Percentiles rank a stretch among this genome's conserved stretches.
Conservation (phyloP, 352 stramenopile genomes). For the Phytophthora fragariae region DNA sequence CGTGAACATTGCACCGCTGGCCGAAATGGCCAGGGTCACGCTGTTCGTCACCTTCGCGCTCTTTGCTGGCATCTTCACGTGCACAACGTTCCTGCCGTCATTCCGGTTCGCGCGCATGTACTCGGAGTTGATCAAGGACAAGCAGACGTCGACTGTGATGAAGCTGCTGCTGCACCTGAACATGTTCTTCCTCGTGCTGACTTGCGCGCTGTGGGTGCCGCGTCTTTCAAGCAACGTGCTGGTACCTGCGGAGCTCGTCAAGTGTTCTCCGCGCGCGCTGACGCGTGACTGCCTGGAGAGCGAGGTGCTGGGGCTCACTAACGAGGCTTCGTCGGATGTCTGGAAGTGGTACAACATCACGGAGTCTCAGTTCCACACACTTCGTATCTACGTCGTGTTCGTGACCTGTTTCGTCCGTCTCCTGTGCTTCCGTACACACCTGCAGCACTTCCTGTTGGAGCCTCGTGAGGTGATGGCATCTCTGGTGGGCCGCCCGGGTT, state of each 20-base stretch:
- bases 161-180: constrained; percentile 79
- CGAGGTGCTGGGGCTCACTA: constrained; percentile 34
- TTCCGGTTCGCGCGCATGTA: constrained; percentile 88
- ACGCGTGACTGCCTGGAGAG: constrained; percentile 64
- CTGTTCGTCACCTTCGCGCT: constrained; percentile 51
- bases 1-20: constrained; percentile 48
- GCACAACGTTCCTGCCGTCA: constrained; percentile 71
- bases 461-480: constrained; percentile 75
- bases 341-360: constrained; percentile 54
- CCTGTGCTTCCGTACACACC: constrained; percentile 63
- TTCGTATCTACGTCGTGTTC: constrained; percentile 65
- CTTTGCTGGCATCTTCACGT: constrained; percentile 62
- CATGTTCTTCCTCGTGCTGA: constrained; percentile 68
- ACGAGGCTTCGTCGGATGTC: constrained; percentile 19
- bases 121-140: constrained; percentile 66
- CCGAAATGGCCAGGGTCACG: constrained; percentile 29
- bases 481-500: constrained; percentile 56
- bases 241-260: constrained; percentile 56
- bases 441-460: constrained; percentile 84
- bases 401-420: constrained; percentile 56
- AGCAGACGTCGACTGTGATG: constrained; percentile 29
- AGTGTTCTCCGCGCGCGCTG: constrained; percentile 52
- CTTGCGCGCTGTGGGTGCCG: constrained; percentile 64
- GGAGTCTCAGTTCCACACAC: constrained; percentile 61
- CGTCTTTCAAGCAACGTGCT: constrained; percentile 54